Percentiles rank a stretch among this genome's conserved stretches.
phyloP scores from a whole-genome alignment of 2,329 filamentous ascomycete genomes.

The Neonectria magnoliae region DNA sequence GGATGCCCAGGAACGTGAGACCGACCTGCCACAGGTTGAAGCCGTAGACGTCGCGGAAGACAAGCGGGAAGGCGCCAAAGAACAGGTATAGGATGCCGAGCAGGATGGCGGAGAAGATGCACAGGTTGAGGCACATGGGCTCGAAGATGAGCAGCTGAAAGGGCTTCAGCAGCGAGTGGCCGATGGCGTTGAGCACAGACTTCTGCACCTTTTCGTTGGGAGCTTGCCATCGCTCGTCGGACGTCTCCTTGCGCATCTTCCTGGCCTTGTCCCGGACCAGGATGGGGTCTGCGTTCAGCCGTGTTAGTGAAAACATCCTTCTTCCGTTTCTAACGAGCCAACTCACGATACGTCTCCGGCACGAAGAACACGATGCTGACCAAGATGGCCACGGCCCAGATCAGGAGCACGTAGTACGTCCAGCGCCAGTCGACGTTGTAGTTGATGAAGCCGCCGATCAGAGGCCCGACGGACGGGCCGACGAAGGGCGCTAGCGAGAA shows the following conservation, averaged over 20 bases:
- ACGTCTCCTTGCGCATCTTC: constrained; percentile 75
- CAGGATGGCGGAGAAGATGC: constrained; percentile 84
- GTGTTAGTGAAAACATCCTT: constrained; percentile 13
- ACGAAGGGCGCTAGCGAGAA: constrained; percentile 75
- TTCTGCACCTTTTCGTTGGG: constrained; percentile 78
- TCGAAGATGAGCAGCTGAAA: constrained; percentile 83
- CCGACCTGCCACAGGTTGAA: constrained; percentile 84
- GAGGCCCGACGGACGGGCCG: constrained; percentile 67
- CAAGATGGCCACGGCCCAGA: constrained; percentile 78
- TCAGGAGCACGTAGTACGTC: constrained; percentile 86
- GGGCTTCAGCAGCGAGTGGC: constrained; percentile 71
- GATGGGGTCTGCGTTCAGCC: constrained; percentile 62
- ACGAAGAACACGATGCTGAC: constrained; percentile 75
- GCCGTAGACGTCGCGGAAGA: constrained; percentile 78
- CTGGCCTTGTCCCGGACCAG: constrained; percentile 78
- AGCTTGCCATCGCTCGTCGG: constrained; percentile 79
- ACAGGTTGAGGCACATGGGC: constrained; percentile 86
- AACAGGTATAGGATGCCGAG: constrained; percentile 90
- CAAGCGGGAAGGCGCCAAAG: constrained; percentile 86
- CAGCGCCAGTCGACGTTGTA: constrained; percentile 79
- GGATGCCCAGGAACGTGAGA: constrained; percentile 78
- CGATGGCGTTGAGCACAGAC: constrained; percentile 71
- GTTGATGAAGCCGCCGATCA: constrained; percentile 85
- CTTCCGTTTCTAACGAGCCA: background rate
- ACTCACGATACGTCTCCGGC: constrained; percentile 84